Conservation (phyloP, 2,329 filamentous ascomycete genomes). For the Amylocarpus encephaloides region DNA sequence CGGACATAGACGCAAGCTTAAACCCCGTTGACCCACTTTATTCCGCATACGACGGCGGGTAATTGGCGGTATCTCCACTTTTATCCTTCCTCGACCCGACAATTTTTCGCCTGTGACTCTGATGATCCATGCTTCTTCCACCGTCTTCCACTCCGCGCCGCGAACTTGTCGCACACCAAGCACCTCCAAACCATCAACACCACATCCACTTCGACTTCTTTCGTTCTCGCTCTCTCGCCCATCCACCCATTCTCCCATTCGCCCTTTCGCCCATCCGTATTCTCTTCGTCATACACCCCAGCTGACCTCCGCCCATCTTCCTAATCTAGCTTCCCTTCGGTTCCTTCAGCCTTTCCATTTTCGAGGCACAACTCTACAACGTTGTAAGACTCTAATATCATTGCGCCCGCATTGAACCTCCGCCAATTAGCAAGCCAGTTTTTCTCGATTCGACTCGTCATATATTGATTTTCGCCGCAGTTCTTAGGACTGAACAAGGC, state of each 20-base stretch:
- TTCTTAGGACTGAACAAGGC: constrained; percentile 10
- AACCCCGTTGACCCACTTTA: too few relatives aligned
- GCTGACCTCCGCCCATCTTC: constrained; percentile 6
- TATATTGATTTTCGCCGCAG: constrained; percentile 14
- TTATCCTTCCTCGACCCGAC: too few relatives aligned
- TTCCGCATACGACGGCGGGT: too few relatives aligned
- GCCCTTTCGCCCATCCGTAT: neutral
- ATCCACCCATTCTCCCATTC: neutral
- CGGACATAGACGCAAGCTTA: too few relatives aligned
- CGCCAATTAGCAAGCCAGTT: constrained; percentile 7
- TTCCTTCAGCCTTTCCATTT: constrained; percentile 11
- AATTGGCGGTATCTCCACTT: too few relatives aligned
- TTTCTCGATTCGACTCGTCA: constrained; percentile 21
- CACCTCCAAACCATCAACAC: too few relatives aligned
- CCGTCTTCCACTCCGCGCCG: too few relatives aligned
- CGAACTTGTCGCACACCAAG: too few relatives aligned
- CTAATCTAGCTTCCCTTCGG: too few relatives aligned
- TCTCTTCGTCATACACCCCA: neutral
- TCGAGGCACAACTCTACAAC: neutral
- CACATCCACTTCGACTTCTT: constrained; percentile 15
- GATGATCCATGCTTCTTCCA: too few relatives aligned
- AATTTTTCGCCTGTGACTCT: too few relatives aligned
- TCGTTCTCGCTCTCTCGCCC: neutral
- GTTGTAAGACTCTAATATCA: too few relatives aligned
- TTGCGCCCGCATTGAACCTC: constrained; percentile 15